Evolutionary conservation across 2,329 filamentous ascomycete genomes (phyloP).

Genomic region (Volutella citrinella): DNA sequence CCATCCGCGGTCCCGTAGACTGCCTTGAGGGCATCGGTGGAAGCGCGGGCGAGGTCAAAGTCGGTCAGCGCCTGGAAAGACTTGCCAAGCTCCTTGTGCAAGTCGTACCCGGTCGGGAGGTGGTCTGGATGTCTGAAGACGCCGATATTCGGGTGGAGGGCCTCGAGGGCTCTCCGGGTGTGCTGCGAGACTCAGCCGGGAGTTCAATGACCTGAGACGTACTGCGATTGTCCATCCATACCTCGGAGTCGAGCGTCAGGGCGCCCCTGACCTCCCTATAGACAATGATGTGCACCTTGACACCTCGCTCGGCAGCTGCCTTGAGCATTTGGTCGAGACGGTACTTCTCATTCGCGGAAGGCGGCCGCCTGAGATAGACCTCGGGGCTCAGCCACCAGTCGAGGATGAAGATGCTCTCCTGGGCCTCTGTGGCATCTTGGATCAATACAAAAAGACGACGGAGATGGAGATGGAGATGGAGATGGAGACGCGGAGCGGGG

Average conservation of each 20-base stretch:
- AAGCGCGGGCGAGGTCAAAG: conserved; percentile 61
- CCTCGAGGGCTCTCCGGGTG: conserved; percentile 76
- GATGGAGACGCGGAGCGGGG: no score
- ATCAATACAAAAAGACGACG: conserved; percentile 9
- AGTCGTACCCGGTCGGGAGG: conserved; percentile 66
- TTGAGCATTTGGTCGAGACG: conserved; percentile 80
- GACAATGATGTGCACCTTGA: conserved; percentile 80
- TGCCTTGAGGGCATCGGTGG: conserved; percentile 69
- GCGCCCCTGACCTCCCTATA: conserved; percentile 90
- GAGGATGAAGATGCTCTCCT: conserved; percentile 77
- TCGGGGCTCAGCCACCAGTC: conserved; percentile 92
- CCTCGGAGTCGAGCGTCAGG: conserved; percentile 55
- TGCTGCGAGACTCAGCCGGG: no score
- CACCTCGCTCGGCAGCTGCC: conserved; percentile 78
- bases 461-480: background rate
- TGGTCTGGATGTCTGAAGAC: conserved; percentile 93
- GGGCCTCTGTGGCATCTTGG: conserved; percentile 49
- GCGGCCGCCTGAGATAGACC: conserved; percentile 80
- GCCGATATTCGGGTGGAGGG: conserved; percentile 76
- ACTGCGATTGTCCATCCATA: no score
- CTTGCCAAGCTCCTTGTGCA: conserved; percentile 66
- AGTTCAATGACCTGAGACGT: no score
- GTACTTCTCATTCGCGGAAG: conserved; percentile 77
- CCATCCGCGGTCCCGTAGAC: conserved; percentile 81
- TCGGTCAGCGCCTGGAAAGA: conserved; percentile 49